Conservation (phyloP, 805 yeast species). For the Pichia exigua region DNA sequence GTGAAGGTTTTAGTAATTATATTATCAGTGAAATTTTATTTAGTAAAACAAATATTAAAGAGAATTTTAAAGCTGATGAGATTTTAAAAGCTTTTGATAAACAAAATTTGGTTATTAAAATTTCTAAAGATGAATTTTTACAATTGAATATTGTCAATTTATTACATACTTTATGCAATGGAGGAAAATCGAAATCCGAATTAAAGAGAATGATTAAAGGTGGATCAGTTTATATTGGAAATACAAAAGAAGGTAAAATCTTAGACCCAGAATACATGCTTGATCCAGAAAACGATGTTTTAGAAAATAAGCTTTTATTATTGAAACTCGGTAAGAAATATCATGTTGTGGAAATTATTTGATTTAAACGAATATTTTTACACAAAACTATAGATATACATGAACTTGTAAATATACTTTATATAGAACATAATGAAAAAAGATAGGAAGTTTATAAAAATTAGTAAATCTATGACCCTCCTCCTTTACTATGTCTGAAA, state of each 20-base stretch:
- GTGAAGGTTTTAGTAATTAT: constrained; percentile 61
- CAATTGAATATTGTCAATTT: constrained; percentile 41
- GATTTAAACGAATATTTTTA: not conserved
- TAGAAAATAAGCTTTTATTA: constrained; percentile 54
- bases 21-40: constrained; percentile 61
- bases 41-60: constrained; percentile 15
- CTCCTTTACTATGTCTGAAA: constrained; percentile 72
- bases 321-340: constrained; percentile 72
- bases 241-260: constrained; percentile 41
- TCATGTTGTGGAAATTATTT: constrained; percentile 40
- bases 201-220: constrained; percentile 44
- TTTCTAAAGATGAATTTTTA: constrained; percentile 27
- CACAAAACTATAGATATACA: not conserved
- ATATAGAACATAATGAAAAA: not conserved
- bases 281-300: constrained; percentile 37
- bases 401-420: not conserved
- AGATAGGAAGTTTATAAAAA: not conserved
- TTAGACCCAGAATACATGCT: constrained; percentile 41
- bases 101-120: constrained; percentile 44
- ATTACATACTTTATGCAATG: constrained; percentile 39
- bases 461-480: constrained; percentile 23
- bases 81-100: constrained; percentile 48
- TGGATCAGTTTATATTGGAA: constrained; percentile 72
- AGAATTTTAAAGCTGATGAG: constrained; percentile 38
- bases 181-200: constrained; percentile 35